Conservation (phyloP, 1,139 yeast species). For the Oligophagozyma castellii region DNA sequence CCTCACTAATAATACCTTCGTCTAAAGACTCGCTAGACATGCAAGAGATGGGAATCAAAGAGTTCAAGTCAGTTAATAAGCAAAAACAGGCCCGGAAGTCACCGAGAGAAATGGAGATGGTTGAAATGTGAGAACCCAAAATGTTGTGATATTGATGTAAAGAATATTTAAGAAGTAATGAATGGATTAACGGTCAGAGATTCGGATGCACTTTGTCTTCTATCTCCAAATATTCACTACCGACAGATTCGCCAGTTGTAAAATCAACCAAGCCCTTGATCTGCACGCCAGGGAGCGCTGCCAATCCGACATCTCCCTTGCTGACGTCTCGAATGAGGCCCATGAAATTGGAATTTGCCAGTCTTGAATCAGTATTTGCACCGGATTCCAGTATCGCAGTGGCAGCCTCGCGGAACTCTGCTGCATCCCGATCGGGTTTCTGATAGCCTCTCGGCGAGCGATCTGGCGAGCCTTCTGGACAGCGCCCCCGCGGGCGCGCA, state of each 20-base stretch:
- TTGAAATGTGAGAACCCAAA: background rate
- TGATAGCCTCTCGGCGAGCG: no score
- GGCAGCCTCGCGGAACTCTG: background rate
- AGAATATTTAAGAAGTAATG: no score
- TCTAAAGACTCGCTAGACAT: no score
- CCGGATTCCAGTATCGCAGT: background rate
- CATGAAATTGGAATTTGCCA: background rate
- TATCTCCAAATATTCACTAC: conserved; percentile 3
- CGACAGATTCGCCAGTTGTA: background rate
- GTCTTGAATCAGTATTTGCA: background rate
- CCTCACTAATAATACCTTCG: no score
- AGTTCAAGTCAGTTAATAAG: background rate
- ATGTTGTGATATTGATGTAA: no score
- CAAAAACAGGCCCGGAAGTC: background rate
- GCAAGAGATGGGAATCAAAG: background rate
- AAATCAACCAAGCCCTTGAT: conserved; percentile 1
- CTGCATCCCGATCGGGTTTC: background rate
- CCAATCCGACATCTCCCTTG: background rate
- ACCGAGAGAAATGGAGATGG: background rate
- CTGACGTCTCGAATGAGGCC: background rate
- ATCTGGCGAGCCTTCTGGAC: no score
- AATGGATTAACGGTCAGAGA: no score
- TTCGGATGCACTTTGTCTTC: background rate
- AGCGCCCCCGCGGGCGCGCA: no score
- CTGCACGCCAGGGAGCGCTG: background rate